Base-by-base conservation (phyloP, 148 eudicot species). In the Oxyria digyna region DNA sequence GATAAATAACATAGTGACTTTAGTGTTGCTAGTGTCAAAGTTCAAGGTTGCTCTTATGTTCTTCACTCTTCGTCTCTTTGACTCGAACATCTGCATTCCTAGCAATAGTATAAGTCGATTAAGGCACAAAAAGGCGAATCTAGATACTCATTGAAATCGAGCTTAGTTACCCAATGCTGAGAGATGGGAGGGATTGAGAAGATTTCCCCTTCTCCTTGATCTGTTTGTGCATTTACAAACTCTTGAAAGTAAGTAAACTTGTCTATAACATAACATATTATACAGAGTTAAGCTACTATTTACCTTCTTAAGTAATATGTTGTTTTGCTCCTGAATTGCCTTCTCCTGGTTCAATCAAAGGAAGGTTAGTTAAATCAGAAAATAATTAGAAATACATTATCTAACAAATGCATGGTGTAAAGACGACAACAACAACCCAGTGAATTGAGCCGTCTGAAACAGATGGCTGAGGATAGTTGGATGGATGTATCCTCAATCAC, bases 131-230 rank as follows among this genome's bases (percentile, higher is more conserved):
- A 12, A 31, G 31, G 18, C 35, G 31, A 62, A 7, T 27, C 18
- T 6, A 0, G 1, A 27, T 26, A 3, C 33, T 17, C 10, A 15
- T 1, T 31, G 20, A 63, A 46, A 15, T 32, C 11, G 42, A 23
- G 4, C 38, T 63, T 59, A 24, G 33, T 78, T 79, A 86, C 91
- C 87, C 78, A 29, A 72, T 73, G 80, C 84, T 84, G 23, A 82
- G 78, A 71, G 79, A 62, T 18, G 85, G 1, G 85, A 49, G 76
- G 76, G 45, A 77, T 70, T 66, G 74, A 78, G 3, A 77, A 74
- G n/a, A n/a, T n/a, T n/a, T n/a, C n/a, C n/a, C n/a, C 71, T 85
- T 84, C 73, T 89, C 89, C 76, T 83, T 87, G 57, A 89, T 83
- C 96, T 54, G 26, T 20, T 1, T 89, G 29, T 55, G 35, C 20